Base-by-base conservation (phyloP, 192 early-diverging fungal genomes). In the Phycomyces blakesleeanus region DNA sequence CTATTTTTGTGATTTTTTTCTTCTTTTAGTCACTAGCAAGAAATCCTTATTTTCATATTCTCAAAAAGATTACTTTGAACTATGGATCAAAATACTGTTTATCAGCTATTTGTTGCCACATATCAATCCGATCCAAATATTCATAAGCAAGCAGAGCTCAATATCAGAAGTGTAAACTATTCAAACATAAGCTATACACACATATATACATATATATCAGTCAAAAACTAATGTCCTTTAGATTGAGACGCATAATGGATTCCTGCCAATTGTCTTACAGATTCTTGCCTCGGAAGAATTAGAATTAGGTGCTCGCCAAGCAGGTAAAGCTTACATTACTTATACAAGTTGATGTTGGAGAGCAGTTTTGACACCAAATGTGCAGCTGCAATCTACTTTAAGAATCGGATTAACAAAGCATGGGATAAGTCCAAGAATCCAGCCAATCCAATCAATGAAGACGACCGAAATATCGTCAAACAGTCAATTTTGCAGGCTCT, bases 361-460 rank as follows among this genome's bases (percentile, higher is more conserved):
- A 52, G 11, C 22, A 57, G n/a, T n/a, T n/a, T 24, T 18, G 22
- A 41, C 38, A 54, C 1, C 4, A 5, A 24, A 41, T 55, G 53
- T 26, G 3, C 42, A 82, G 81, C 76, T 59, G 80, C 91, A 16
- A 90, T 96, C 68, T 94, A 91, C 81, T 93, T 96, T 74, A 96
- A 96, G 66, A 96, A 96, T 75, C 78, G 87, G 10, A 75, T 94
- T 27, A 72, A 76, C 24, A 78, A 77, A 59, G 82, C 82, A 15
- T 96, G 92, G 91, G 71, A 81, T 26, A 54, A 71, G 47, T 21
- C 63, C 53, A 63, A 71, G 38, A 18, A 40, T n/a, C 21, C 74
- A 47, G 24, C 63, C 51, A 41, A 68, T 61, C 64, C 64, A 58
- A 86, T 90, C 59, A 76, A 66, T 26, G 89, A 88, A 24, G 79